A percentile compares a stretch with the other conserved stretches of the same genome.
These are phyloP conservation scores for Tubosaeta sp. DNA, from an alignment of 768 basidiomycete species.

Conservation along the genomic window DNA sequence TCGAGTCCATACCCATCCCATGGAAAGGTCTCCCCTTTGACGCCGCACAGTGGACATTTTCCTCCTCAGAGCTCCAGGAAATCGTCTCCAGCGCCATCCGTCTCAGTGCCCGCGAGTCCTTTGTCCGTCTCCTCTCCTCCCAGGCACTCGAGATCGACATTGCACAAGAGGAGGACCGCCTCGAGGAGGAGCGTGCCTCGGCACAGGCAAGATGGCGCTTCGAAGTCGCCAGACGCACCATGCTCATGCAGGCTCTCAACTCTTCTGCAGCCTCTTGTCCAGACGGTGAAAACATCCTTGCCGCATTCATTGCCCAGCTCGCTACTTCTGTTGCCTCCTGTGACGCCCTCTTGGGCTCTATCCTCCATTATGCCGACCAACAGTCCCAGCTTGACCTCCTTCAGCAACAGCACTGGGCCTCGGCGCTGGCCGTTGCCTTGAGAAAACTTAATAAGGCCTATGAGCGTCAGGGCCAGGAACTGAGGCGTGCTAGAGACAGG, in stretches of 20 bases:
- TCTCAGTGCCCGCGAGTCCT: slow-evolving; percentile 61
- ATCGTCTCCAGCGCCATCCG: slow-evolving; percentile 72
- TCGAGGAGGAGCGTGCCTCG: slow-evolving; percentile 46
- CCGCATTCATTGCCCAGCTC: slow-evolving; percentile 52
- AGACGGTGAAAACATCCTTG: slow-evolving; percentile 36
- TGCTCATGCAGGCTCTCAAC: slow-evolving; percentile 67
- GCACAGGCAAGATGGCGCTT: slow-evolving; percentile 69
- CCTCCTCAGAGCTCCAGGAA: slow-evolving; percentile 54
- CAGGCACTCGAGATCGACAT: slow-evolving; percentile 58
- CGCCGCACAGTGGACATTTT: slow-evolving; percentile 59
- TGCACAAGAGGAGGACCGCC: slow-evolving; percentile 54
- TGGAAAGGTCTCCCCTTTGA: slow-evolving; percentile 71
- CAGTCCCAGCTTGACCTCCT: slow-evolving; percentile 56
- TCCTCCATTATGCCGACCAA: slow-evolving; percentile 59
- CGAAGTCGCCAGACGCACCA: slow-evolving; percentile 59
- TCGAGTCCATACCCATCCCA: slow-evolving; percentile 51
- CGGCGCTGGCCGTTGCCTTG: slow-evolving; percentile 73
- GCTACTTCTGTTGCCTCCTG: slow-evolving; percentile 54
- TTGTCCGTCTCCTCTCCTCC: slow-evolving; percentile 63
- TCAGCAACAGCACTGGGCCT: slow-evolving; percentile 64
- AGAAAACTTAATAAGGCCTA: slow-evolving; percentile 78
- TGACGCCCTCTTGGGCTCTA: slow-evolving; percentile 53
- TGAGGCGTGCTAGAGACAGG: slow-evolving; percentile 42
- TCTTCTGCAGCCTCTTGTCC: slow-evolving; percentile 40
- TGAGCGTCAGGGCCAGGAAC: slow-evolving; percentile 57